Base-by-base conservation (phyloP, 148 eudicot species). In the Chenopodium berlandieri region DNA sequence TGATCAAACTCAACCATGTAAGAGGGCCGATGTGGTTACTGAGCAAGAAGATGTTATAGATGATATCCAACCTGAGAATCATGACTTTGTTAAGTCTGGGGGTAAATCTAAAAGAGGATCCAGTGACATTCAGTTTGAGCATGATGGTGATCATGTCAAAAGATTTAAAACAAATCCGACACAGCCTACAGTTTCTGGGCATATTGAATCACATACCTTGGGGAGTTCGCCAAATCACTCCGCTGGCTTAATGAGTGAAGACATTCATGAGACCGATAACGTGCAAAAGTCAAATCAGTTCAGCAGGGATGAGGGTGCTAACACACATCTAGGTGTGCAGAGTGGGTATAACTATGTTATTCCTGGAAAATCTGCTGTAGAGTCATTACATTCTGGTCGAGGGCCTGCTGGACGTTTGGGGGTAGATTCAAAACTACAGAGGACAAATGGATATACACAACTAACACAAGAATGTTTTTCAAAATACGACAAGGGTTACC, bases 81-180 rank as follows among this genome's bases (percentile, higher is more conserved):
- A 75, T 50, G 86, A 73, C 74, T 62, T 76, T 44, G 84, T 82
- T 54, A 91, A 77, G 74, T 85, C 88, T 48, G 88, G 89, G 83
- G 79, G 91, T 75, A 92, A 87, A 82, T 86, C 91, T 63, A 96
- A 90, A 87, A 89, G 93, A 81, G 82, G 79, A 63, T 82, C 85
- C 12, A 84, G 88, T 60, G 85, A 75, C 44, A 88, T 83, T 78
- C 89, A 84, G 71, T 75, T 60, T 67, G 89, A 83, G 84, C 92
- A 82, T 60, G 88, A 83, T 80, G 77, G 84, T 84, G 90, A 82
- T 52, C 86, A 62, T 78, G 71, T 67, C 31, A 92, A 91, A 81
- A 88, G 87, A 85, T 60, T 71, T 68, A 89, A 91, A 89, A 56
- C 83, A 52, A 89, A 74, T 84, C 46, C 78, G 77, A 79, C 87